A percentile compares a stretch with the other conserved stretches of the same genome.
Conservation (phyloP, 768 basidiomycete genomes). For the Boletus sp. region DNA sequence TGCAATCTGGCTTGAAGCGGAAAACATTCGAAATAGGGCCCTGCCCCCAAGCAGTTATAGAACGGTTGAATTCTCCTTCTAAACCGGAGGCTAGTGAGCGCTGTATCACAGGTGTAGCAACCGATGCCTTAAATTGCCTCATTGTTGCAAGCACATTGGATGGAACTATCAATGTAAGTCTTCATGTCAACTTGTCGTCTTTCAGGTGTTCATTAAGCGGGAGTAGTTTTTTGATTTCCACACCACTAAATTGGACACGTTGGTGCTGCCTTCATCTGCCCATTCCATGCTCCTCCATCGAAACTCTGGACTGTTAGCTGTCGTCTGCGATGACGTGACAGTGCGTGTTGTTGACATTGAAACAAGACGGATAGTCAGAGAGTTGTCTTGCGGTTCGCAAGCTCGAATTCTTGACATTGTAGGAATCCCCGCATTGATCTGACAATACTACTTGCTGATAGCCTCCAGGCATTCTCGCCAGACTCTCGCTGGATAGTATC, state of each 20-base stretch:
- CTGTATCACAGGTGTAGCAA: constrained; percentile 76
- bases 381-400: constrained; percentile 71
- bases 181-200: not conserved
- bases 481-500: constrained; percentile 93
- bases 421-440: constrained; percentile 26
- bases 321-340: constrained; percentile 80
- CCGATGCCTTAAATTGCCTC: constrained; percentile 77
- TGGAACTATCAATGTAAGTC: constrained; percentile 81
- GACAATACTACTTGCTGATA: constrained; percentile 1
- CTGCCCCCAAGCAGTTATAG: constrained; percentile 52
- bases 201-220: not conserved
- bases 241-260: constrained; percentile 66
- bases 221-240: constrained; percentile 95
- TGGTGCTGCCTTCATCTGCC: constrained; percentile 65
- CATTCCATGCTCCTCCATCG: constrained; percentile 74
- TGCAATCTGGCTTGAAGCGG: constrained; percentile 89
- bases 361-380: constrained; percentile 82
- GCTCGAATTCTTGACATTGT: constrained; percentile 89
- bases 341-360: constrained; percentile 91
- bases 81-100: constrained; percentile 46
- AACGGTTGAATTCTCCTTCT: constrained; percentile 38
- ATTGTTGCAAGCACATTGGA: constrained; percentile 85
- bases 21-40: constrained; percentile 70
- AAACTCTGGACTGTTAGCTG: constrained; percentile 80
- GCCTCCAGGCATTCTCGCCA: constrained; percentile 79